Evolutionary conservation across 768 basidiomycete species (phyloP).

Genomic region (Exidia glandulosa): DNA sequence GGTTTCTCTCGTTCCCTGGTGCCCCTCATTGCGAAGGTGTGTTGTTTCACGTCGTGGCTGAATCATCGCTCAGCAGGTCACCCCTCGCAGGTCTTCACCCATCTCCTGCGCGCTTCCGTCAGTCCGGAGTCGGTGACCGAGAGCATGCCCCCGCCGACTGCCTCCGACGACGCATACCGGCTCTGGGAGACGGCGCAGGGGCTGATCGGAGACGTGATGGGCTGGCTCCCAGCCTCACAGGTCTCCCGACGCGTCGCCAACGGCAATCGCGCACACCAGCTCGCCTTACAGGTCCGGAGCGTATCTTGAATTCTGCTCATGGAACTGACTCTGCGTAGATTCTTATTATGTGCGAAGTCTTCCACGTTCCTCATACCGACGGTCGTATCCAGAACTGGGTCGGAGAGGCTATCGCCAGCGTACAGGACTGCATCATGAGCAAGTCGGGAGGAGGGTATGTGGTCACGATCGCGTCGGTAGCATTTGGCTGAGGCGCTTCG

Average conservation of each 20-base stretch:
- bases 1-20: conserved; percentile 15
- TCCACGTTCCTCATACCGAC: neutral
- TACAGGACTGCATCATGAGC: neutral
- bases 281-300: neutral
- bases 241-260: neutral
- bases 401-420: neutral
- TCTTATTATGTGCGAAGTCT: neutral
- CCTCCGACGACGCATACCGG: neutral
- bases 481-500: neutral
- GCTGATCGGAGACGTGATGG: neutral
- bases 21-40: conserved; percentile 9
- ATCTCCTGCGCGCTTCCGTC: neutral
- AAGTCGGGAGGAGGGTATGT: conserved; percentile 3
- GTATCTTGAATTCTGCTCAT: neutral
- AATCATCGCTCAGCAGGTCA: neutral
- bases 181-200: neutral
- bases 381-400: neutral
- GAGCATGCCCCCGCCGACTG: neutral
- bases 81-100: neutral
- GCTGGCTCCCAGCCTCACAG: neutral
- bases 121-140: neutral
- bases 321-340: neutral
- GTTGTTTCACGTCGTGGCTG: neutral
- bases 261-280: neutral
- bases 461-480: neutral